Evolutionary conservation across 331 rosid genomes (phyloP).

Genomic region (Stylosanthes scabra): DNA sequence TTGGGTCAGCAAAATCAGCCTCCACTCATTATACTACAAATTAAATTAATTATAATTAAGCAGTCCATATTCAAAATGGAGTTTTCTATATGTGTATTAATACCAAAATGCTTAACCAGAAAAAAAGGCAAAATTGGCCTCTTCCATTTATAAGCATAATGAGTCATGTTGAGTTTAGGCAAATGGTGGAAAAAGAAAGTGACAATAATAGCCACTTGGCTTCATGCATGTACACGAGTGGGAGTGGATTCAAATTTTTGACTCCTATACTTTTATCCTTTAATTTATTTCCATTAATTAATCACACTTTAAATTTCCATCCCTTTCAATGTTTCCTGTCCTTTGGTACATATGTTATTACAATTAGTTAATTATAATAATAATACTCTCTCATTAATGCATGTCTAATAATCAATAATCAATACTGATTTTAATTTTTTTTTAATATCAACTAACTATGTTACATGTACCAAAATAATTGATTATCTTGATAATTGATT

Average conservation of each 20-base stretch:
- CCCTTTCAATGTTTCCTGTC: background rate
- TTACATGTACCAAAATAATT: too few species aligned
- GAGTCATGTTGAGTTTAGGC: background rate
- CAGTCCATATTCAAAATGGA: background rate
- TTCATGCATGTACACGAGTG: conserved; percentile 5
- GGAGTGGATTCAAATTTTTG: background rate
- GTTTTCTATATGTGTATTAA: background rate
- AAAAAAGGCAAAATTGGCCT: conserved; percentile 17
- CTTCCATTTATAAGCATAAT: conserved; percentile 15
- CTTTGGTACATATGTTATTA: background rate
- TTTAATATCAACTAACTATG: too few species aligned
- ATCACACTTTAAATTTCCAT: background rate
- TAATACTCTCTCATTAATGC: too few species aligned
- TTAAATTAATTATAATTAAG: background rate
- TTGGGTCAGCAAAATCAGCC: conserved; percentile 26
- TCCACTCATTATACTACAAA: conserved; percentile 15
- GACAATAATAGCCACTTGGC: conserved; percentile 21
- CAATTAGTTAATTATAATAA: too few species aligned
- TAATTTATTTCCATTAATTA: background rate
- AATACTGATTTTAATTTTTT: too few species aligned
- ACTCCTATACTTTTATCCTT: background rate
- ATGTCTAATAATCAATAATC: too few species aligned
- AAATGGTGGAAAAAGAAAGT: conserved; percentile 28
- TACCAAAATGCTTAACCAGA: background rate
- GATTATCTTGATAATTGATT: too few species aligned